phyloP scores from a whole-genome alignment of 192 early-diverging fungal genomes.

The Entophlyctis helioformis region DNA sequence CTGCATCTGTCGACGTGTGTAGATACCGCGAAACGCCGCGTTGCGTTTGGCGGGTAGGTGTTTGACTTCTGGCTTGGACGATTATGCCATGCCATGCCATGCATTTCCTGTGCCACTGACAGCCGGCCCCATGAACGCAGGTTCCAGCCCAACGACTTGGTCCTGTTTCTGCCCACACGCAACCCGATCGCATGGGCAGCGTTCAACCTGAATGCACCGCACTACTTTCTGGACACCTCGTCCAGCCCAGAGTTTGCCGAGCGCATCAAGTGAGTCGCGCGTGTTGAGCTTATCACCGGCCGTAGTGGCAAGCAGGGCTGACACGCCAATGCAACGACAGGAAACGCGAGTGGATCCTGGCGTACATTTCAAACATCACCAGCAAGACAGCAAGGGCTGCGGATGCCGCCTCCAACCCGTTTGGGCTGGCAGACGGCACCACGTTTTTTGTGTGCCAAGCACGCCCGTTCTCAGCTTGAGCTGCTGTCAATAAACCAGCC shows the following conservation, averaged over 20 bases:
- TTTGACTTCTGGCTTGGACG: too few species aligned
- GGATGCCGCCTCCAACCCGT: slow-evolving; percentile 14
- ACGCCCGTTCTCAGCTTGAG: too few species aligned
- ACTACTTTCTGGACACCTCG: slow-evolving; percentile 25
- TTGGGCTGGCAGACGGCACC: slow-evolving; percentile 21
- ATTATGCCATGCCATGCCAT: too few species aligned
- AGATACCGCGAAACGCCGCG: too few species aligned
- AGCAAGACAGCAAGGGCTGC: slow-evolving; percentile 3
- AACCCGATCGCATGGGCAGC: slow-evolving; percentile 37
- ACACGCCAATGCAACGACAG: too few species aligned
- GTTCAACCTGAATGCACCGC: slow-evolving; percentile 32
- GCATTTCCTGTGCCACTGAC: too few species aligned
- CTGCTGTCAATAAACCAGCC: too few species aligned
- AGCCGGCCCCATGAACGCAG: too few species aligned
- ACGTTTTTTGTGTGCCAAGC: slow-evolving; percentile 17
- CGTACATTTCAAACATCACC: slow-evolving; percentile 17
- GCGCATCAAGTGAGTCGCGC: slow-evolving; percentile 13
- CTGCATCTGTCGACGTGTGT: too few species aligned
- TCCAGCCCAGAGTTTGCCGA: slow-evolving; percentile 4
- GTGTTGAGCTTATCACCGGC: neutral
- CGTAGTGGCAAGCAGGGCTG: too few species aligned
- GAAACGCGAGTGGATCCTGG: slow-evolving; percentile 33
- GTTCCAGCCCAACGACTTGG: slow-evolving; percentile 27
- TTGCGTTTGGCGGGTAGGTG: too few species aligned
- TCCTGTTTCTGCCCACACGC: slow-evolving; percentile 30